Conservation (phyloP, 768 basidiomycete genomes). For the Leucogyrophana mollusca region DNA sequence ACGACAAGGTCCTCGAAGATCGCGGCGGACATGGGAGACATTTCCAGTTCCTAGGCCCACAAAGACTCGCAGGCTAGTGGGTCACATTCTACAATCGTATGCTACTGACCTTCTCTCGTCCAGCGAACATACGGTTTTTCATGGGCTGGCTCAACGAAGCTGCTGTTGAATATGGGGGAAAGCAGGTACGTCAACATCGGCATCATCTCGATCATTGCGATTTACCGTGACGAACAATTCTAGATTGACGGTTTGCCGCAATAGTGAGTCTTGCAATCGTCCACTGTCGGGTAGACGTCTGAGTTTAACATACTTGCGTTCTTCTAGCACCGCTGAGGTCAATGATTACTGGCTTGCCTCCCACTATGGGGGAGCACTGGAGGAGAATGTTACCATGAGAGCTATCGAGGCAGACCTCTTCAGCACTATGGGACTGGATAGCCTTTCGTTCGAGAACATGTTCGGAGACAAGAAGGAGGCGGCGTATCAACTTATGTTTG, state of each 20-base stretch:
- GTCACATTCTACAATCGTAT: neutral
- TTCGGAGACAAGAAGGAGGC: neutral
- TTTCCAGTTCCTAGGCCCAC: conserved; percentile 34
- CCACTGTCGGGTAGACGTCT: neutral
- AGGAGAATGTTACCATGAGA: neutral
- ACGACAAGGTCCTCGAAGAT: conserved; percentile 28
- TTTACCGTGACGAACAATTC: neutral
- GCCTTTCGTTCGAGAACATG: neutral
- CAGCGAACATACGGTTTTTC: conserved; percentile 32
- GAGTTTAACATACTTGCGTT: too few relatives aligned
- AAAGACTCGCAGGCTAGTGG: conserved; percentile 25
- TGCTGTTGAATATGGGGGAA: conserved; percentile 37
- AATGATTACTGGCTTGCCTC: neutral
- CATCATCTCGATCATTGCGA: neutral
- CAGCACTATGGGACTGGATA: neutral
- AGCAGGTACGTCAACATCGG: conserved; percentile 25
- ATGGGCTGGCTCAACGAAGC: conserved; percentile 40
- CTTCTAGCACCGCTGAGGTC: neutral
- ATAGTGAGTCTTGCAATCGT: neutral
- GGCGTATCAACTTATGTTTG: conserved; percentile 5
- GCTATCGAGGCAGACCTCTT: neutral
- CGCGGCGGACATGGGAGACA: conserved; percentile 36
- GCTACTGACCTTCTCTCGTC: neutral
- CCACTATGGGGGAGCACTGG: neutral
- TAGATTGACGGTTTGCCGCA: neutral